Conservation (phyloP, 1,284 basidiomycete genomes). For the Volvariella surrecta region DNA sequence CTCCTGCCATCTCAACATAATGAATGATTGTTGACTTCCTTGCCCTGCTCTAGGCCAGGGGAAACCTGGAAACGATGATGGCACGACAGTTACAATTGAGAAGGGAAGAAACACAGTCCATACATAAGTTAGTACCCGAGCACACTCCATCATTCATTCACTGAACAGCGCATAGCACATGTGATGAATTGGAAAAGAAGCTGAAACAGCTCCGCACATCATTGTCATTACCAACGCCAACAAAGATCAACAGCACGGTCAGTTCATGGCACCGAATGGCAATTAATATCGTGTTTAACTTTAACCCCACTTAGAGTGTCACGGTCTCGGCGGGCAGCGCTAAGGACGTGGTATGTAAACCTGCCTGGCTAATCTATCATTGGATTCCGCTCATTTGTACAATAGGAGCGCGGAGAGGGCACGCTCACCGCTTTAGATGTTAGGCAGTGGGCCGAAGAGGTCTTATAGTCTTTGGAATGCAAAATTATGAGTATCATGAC, state of each 20-base stretch:
- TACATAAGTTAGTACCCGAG: constrained; percentile 46
- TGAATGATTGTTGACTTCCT: constrained; percentile 1
- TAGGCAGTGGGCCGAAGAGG: constrained; percentile 54
- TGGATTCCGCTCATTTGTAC: no score
- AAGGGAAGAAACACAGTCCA: constrained; percentile 51
- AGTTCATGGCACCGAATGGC: no score
- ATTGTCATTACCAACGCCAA: constrained; percentile 10
- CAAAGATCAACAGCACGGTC: no score
- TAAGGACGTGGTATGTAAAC: no score
- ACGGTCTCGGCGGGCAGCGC: no score
- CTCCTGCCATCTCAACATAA: constrained; percentile 4
- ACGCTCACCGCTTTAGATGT: constrained; percentile 34
- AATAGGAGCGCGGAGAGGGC: no score
- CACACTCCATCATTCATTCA: neutral
- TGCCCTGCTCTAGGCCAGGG: constrained; percentile 52
- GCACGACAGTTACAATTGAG: constrained; percentile 60
- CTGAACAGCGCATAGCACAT: constrained; percentile 39
- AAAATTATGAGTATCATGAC: no score
- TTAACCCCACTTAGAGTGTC: no score
- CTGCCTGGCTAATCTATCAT: no score
- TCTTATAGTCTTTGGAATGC: constrained; percentile 14
- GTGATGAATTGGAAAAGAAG: constrained; percentile 55
- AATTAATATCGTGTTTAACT: no score
- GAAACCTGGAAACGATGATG: constrained; percentile 72
- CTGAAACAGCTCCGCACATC: constrained; percentile 42